phyloP scores from a whole-genome alignment of 2,329 filamentous ascomycete genomes.

The Bimuria novae-zelandiae region DNA sequence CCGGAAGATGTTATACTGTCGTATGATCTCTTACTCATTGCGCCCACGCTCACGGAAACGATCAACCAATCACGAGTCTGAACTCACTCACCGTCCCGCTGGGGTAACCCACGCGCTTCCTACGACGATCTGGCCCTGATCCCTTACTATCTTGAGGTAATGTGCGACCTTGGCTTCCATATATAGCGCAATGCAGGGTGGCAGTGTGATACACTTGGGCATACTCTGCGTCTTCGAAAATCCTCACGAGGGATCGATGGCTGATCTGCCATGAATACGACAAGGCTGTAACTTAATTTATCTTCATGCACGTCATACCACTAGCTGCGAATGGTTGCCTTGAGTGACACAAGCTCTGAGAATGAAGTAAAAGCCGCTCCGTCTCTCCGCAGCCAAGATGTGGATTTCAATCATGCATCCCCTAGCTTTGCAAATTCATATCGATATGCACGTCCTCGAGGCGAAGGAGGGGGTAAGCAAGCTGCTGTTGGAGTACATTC shows the following conservation, averaged over 20 bases:
- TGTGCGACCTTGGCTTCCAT: conserved; percentile 13
- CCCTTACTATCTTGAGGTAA: neutral
- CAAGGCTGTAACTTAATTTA: neutral
- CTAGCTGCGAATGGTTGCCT: neutral
- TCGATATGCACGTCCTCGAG: neutral
- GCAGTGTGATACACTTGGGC: conserved; percentile 1
- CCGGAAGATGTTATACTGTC: conserved; percentile 1
- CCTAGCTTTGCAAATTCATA: neutral
- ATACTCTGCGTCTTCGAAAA: conserved; percentile 5
- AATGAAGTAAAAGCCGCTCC: neutral
- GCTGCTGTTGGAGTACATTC: neutral
- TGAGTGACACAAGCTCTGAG: neutral
- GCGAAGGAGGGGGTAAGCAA: neutral
- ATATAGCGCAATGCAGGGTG: conserved; percentile 15
- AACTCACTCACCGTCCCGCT: too few relatives aligned
- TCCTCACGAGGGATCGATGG: neutral
- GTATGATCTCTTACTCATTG: conserved; percentile 12
- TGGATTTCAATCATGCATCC: neutral
- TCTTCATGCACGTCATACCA: conserved; percentile 2
- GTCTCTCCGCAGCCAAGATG: too few relatives aligned
- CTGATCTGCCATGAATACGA: neutral
- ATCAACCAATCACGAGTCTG: too few relatives aligned
- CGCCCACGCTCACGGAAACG: too few relatives aligned
- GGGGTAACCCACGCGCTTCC: too few relatives aligned
- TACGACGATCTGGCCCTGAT: too few relatives aligned